Conservation (phyloP, 179 eudicot genomes). For the Beta lomatogona region DNA sequence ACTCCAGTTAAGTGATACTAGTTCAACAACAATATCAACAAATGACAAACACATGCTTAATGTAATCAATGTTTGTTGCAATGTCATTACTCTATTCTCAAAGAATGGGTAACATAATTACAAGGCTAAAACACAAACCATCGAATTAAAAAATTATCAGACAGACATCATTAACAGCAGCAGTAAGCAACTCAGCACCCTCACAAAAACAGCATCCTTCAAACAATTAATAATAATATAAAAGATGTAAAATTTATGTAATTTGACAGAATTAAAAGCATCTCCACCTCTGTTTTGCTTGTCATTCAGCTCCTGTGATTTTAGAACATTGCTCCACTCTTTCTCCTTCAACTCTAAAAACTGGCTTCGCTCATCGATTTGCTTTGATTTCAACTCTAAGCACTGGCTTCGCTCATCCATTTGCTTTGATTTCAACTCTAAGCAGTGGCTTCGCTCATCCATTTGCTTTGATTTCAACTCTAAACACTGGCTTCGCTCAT, state of each 20-base stretch:
- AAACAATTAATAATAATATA: background rate
- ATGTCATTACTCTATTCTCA: too few species aligned
- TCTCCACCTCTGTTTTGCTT: background rate
- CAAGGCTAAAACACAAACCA: too few species aligned
- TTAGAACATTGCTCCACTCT: background rate
- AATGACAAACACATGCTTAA: background rate
- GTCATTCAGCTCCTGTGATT: background rate
- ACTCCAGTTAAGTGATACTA: background rate
- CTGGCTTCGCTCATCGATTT: background rate
- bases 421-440: too few species aligned
- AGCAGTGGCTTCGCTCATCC: too few species aligned
- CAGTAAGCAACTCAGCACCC: too few species aligned
- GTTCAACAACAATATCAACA: background rate
- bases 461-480: too few species aligned
- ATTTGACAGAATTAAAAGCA: background rate
- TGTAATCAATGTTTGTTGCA: background rate
- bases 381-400: background rate
- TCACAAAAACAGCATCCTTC: background rate
- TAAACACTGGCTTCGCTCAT: too few species aligned
- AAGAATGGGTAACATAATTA: too few species aligned
- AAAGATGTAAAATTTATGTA: background rate
- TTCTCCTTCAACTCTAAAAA: constrained; percentile 16
- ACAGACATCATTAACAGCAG: background rate
- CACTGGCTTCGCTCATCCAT: too few species aligned
- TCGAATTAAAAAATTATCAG: too few species aligned